Evolutionary conservation across 2,329 filamentous ascomycete species (phyloP).

Genomic region (Cytospora piceicola): DNA sequence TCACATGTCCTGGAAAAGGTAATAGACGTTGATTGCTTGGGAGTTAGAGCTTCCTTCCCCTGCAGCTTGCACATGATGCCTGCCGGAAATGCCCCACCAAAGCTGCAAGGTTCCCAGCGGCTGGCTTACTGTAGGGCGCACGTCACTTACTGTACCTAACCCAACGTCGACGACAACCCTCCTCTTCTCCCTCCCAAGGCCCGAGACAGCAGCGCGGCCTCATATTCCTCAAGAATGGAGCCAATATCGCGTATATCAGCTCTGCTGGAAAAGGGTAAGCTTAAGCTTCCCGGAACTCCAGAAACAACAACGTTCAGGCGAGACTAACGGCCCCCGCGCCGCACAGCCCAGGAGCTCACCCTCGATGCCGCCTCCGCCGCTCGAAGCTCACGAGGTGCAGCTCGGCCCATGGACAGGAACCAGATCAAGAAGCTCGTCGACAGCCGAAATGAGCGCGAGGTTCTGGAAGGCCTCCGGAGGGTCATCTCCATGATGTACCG

Average conservation of each 20-base stretch:
- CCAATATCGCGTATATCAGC: conserved; percentile 92
- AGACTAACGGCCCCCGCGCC: conserved; percentile 27
- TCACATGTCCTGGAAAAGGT: not conserved
- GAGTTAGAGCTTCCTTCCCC: not conserved
- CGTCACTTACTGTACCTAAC: not conserved
- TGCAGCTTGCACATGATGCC: conserved; percentile 1
- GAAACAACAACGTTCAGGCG: conserved; percentile 9
- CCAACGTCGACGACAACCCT: conserved; percentile 2
- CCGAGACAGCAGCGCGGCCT: conserved; percentile 1
- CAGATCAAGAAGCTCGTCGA: conserved; percentile 96
- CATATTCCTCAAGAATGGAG: conserved; percentile 67
- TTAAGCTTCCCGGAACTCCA: not conserved
- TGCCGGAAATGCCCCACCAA: conserved; percentile 17
- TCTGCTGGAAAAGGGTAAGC: conserved; percentile 88
- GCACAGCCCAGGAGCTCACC: conserved; percentile 87
- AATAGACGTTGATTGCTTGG: not conserved
- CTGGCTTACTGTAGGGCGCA: not conserved
- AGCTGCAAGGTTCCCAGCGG: conserved; percentile 6
- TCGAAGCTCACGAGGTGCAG: conserved; percentile 64
- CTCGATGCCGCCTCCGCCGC: conserved; percentile 95
- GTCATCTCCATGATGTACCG: conserved; percentile 96
- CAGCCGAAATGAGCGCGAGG: conserved; percentile 88
- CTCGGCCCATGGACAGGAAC: conserved; percentile 70
- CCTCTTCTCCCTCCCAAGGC: not conserved
- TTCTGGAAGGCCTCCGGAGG: conserved; percentile 86